Evolutionary conservation across 768 basidiomycete species (phyloP), one percentile per base, ranked within the genome.

Genomic region (Auriscalpium microsporum): DNA sequence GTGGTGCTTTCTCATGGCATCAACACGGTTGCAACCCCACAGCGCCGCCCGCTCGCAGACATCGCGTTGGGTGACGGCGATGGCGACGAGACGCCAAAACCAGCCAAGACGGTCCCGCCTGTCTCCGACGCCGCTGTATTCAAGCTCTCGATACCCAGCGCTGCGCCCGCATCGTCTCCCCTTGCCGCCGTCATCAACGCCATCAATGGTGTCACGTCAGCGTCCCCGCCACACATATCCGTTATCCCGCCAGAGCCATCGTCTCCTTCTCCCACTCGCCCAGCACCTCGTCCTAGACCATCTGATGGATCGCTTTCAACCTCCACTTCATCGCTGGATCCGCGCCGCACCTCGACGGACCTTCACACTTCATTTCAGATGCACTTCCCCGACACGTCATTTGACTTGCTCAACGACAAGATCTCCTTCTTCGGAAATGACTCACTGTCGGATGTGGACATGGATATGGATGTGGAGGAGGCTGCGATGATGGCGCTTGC

Each of bases 121-220:
- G 23, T 16, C 21, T 38, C 52, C 17, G 49, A 51, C 28, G 57
- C 58, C 9, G 48, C 54, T 9, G 23, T 55, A 5, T 50, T 56
- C 44, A 17, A 13, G n/a, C 56, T 58, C 28, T 66, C 56, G 19
- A 73, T 58, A 57, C 73, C 70, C 17, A 63, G 70, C 10, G 56
- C 60, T 23, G 58, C 57, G 64, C 54, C 67, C 57, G 10, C 65
- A 51, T 56, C 64, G 52, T 55, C 60, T 19, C 60, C 58, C 14
- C 60, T 60, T 44, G 55, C 56, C 4, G 60, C 58, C 9, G 60
- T 61, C 54, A 61, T 61, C 35, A 61, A 61, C 6, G 51, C 60
- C 13, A 61, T 61, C 38, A 61, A 61, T 2, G 55, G 58, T 28
- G 48, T 54, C 10, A 36, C 52, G 8, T 50, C 47, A 8, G n/a